A percentile compares a stretch with the other conserved stretches of the same genome.
These are phyloP conservation scores for Debaryomyces sp. DNA, from an alignment of 1,139 yeast species.

Conservation along the genomic window DNA sequence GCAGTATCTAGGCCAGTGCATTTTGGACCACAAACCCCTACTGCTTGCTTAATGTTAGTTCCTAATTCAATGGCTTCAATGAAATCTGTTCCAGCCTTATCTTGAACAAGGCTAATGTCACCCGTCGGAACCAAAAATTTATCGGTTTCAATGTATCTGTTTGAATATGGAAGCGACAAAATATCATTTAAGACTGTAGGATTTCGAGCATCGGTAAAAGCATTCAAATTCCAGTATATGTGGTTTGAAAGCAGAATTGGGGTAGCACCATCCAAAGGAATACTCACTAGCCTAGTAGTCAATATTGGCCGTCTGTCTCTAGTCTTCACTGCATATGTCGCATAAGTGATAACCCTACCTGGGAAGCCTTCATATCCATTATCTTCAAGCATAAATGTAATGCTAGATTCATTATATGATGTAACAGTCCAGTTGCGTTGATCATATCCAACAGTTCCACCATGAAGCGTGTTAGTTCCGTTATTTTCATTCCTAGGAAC, in stretches of 20 bases:
- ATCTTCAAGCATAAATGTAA: background rate
- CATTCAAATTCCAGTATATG: background rate
- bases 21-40: background rate
- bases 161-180: background rate
- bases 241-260: slow-evolving; percentile 2
- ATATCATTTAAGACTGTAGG: background rate
- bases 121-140: background rate
- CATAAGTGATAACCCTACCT: background rate
- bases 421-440: slow-evolving; percentile 2
- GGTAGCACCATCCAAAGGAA: slow-evolving; percentile 2
- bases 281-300: slow-evolving; percentile 2
- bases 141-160: background rate
- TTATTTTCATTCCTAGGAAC: slow-evolving; percentile 44
- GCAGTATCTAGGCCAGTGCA: slow-evolving; percentile 3
- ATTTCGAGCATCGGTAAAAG: background rate
- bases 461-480: slow-evolving; percentile 46
- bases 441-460: slow-evolving; percentile 57
- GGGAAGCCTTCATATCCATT: background rate
- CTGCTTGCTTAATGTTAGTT: background rate
- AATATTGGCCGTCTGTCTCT: background rate
- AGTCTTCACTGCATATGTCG: background rate
- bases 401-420: background rate
- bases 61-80: background rate
- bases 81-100: background rate
- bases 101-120: slow-evolving; percentile 1